These are phyloP conservation scores for Tulasnella sp. DNA, from an alignment of 768 basidiomycete genomes.

Conservation along the genomic window DNA sequence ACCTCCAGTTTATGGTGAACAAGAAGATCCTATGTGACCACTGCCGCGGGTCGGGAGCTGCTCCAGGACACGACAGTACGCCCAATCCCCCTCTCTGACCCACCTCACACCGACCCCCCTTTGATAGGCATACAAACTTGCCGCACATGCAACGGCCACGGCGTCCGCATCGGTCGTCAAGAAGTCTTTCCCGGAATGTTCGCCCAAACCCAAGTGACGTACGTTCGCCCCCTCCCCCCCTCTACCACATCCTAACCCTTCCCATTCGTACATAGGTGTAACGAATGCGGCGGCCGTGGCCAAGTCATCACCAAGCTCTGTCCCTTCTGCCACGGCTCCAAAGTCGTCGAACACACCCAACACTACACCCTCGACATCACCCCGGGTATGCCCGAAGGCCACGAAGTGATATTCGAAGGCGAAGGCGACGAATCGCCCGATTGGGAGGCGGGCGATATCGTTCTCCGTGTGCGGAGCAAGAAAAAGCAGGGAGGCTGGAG, in stretches of 20 bases:
- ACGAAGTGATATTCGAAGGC: constrained; percentile 89
- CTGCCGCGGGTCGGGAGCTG: constrained; percentile 90
- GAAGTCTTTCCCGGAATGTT: constrained; percentile 98
- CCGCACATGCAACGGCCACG: constrained; percentile 67
- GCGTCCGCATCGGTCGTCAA: constrained; percentile 74
- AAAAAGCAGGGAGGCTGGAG: constrained; percentile 70
- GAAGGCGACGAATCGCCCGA: constrained; percentile 94
- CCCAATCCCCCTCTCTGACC: constrained; percentile 68
- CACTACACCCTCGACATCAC: constrained; percentile 77
- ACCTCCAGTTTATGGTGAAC: constrained; percentile 77
- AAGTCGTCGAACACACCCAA: constrained; percentile 68
- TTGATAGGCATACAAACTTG: constrained; percentile 56
- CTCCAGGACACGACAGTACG: constrained; percentile 77
- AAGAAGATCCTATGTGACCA: constrained; percentile 92
- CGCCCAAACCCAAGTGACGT: constrained; percentile 73
- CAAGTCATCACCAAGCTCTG: constrained; percentile 65
- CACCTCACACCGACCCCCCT: constrained; percentile 55
- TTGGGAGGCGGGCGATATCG: constrained; percentile 90
- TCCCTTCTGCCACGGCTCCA: constrained; percentile 68
- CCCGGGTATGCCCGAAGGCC: constrained; percentile 83
- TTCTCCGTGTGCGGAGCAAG: constrained; percentile 70
- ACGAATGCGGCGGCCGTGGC: constrained; percentile 76
- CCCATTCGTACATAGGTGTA: constrained; percentile 27
- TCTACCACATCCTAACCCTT: neutral
- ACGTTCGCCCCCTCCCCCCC: constrained; percentile 24